These are phyloP conservation scores for Gaeumannomyces sp. DNA, from an alignment of 2,329 filamentous ascomycete genomes.

Conservation along the genomic window DNA sequence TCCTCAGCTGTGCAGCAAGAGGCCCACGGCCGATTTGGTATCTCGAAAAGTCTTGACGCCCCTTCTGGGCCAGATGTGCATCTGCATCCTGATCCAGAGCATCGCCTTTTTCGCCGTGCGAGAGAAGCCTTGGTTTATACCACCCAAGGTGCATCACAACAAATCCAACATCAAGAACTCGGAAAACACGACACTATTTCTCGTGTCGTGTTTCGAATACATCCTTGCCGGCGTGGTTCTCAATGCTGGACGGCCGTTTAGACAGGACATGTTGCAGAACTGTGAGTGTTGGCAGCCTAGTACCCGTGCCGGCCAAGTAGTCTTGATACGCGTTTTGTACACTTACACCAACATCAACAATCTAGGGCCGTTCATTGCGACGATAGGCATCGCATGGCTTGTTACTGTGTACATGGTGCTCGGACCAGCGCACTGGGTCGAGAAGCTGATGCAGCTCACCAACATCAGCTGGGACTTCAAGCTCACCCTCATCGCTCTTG, in stretches of 20 bases:
- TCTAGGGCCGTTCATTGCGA: conserved; percentile 74
- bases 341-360: not conserved
- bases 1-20: conserved; percentile 69
- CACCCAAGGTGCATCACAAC: conserved; percentile 68
- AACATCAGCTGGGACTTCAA: conserved; percentile 67
- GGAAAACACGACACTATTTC: conserved; percentile 86
- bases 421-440: conserved; percentile 62
- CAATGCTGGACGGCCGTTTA: conserved; percentile 85
- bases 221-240: conserved; percentile 84
- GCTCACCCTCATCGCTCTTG: conserved; percentile 64
- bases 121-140: conserved; percentile 77
- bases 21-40: conserved; percentile 86
- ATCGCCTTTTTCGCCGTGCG: conserved; percentile 69
- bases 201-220: conserved; percentile 91
- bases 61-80: conserved; percentile 77
- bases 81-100: conserved; percentile 74
- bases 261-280: conserved; percentile 73
- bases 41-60: conserved; percentile 88
- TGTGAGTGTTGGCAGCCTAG: conserved; percentile 43
- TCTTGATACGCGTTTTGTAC: no score
- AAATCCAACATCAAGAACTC: conserved; percentile 86
- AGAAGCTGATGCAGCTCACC: conserved; percentile 78
- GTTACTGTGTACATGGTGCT: conserved; percentile 77
- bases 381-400: conserved; percentile 61
- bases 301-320: not conserved